Conservation (phyloP, 257 asterid species). For the Mentha longifolia region DNA sequence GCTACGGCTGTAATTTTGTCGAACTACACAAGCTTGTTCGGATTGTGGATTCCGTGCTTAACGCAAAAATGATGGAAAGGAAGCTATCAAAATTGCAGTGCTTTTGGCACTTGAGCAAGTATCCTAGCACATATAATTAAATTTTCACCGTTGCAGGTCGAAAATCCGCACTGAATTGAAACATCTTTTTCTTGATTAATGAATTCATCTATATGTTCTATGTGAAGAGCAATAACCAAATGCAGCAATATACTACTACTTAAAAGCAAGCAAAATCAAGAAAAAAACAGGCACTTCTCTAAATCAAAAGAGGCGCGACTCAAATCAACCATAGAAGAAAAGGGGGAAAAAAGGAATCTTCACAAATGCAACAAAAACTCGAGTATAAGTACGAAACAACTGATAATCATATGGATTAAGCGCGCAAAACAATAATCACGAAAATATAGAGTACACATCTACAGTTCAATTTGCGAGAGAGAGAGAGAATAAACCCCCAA, state of each 20-base stretch:
- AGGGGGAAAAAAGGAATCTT: not conserved
- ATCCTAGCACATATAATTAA: not conserved
- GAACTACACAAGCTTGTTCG: not conserved
- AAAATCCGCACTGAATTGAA: constrained; percentile 5
- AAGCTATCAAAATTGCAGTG: not conserved
- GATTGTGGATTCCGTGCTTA: not conserved
- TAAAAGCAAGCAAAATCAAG: constrained; percentile 1
- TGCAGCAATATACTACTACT: not conserved
- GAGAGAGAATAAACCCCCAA: constrained; percentile 60
- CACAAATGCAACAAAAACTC: not conserved
- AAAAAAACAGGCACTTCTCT: not conserved
- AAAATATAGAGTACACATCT: too few relatives aligned
- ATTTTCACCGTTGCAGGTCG: not conserved
- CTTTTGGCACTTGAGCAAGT: not conserved
- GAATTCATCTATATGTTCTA: not conserved
- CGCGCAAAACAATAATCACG: too few relatives aligned
- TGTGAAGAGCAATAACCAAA: not conserved
- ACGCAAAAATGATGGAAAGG: not conserved
- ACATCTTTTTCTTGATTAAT: not conserved
- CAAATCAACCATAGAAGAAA: not conserved
- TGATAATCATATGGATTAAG: too few relatives aligned
- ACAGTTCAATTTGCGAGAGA: not conserved
- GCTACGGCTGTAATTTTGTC: not conserved
- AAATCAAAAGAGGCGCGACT: not conserved
- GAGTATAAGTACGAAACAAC: too few relatives aligned